Evolutionary conservation across 2,329 filamentous ascomycete genomes (phyloP), one percentile per base, ranked within the genome.

Genomic region (Aphanoascus verrucosus): DNA sequence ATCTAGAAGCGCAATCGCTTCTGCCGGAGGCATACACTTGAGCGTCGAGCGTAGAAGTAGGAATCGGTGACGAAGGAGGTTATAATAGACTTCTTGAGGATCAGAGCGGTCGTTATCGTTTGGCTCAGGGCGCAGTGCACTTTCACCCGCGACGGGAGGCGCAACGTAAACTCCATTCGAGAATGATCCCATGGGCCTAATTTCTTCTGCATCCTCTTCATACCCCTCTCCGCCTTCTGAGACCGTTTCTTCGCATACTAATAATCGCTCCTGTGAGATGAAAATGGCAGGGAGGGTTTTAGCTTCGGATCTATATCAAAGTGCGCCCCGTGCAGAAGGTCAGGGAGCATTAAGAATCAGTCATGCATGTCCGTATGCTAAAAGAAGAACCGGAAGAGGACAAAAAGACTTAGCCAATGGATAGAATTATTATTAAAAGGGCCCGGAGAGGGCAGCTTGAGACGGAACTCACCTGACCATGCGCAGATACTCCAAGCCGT

Each of bases 131-230:
- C 80, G 74, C 1, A 76, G 72, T 7, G 37, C 35, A 31, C 44
- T 47, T 8, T 58, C 58, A 19, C 68, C 57, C 34, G 68, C 62
- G 28, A 65, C 70, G 0, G 80, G 76, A 2, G 77, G 74, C 3
- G 83, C 85, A 20, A 84, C 80, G 65, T 88, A 95, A 37, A 87
- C 85, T 47, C 88, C 89, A 60, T 94, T 86, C 14, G 82, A 73
- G 65, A 87, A 93, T 63, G 81, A 83, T 9, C 84, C 85, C 53
- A 78, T 70, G 15, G 31, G 19, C 19, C 20, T 14, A 9, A 23
- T 12, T 41, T 31, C 14, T 5, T 1, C 28, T 31, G 65, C 61
- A 8, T 69, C 65, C 6, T 59, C 59, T 8, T 65, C 63, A 43
- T 65, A 52, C 3, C 57, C 58, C 34, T 64, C 60, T 17, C 67